phyloP scores from a whole-genome alignment of 202 grass and related monocot genomes.

The Dendrocalamus latiflorus region DNA sequence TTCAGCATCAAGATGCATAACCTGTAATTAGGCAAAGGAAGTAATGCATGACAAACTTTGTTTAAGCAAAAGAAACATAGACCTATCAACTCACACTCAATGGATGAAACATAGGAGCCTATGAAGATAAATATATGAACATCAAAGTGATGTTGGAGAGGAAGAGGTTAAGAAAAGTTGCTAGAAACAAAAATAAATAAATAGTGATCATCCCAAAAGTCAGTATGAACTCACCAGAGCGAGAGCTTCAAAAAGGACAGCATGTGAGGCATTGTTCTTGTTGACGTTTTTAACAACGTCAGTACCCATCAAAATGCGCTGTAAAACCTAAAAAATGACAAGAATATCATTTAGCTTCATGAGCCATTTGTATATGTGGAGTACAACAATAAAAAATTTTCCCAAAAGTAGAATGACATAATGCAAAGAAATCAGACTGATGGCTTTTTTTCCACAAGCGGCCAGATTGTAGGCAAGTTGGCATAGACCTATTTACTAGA shows the following conservation, averaged over 20 bases:
- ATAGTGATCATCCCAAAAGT: neutral
- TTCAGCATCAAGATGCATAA: conserved; percentile 99
- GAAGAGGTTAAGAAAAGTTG: neutral
- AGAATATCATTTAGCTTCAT: conserved; percentile 26
- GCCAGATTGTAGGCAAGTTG: neutral
- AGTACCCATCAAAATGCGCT: conserved; percentile 98
- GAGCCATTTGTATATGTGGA: conserved; percentile 3
- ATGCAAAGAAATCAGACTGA: neutral
- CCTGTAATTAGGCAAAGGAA: conserved; percentile 45
- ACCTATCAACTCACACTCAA: neutral
- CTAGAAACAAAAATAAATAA: neutral
- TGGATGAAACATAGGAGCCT: neutral
- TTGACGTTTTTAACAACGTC: conserved; percentile 99
- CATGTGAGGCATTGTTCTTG: conserved; percentile 99
- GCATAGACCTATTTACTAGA: neutral
- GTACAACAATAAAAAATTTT: neutral
- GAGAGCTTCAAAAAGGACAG: conserved; percentile 98
- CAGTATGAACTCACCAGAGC: conserved; percentile 60
- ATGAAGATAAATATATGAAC: neutral
- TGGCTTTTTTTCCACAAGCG: neutral
- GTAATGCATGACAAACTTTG: neutral
- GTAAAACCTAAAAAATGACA: conserved; percentile 72
- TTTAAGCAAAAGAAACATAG: neutral
- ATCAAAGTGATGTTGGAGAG: neutral
- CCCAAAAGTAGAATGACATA: neutral